These are phyloP conservation scores for Aurantiochytrium sp. DNA, from an alignment of 108 stramenopile genomes.

Conservation along the genomic window DNA sequence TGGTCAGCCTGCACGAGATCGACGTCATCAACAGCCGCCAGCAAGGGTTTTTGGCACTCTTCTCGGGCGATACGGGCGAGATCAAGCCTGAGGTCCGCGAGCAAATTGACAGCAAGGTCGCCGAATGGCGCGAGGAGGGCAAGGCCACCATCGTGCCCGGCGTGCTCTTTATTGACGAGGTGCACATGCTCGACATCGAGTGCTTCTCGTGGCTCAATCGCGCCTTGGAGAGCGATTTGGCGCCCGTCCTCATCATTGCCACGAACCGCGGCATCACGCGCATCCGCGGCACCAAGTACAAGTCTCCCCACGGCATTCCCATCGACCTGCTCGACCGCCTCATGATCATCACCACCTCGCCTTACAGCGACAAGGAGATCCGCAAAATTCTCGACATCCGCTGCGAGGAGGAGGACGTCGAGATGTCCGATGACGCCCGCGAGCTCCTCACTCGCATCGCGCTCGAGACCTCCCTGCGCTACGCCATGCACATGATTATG, in stretches of 20 bases:
- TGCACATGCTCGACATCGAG: conserved; percentile 94
- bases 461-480: conserved; percentile 90
- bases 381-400: conserved; percentile 72
- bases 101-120: conserved; percentile 94
- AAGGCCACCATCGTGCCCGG: conserved; percentile 94
- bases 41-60: conserved; percentile 96
- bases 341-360: conserved; percentile 88
- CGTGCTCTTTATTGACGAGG: conserved; percentile 98
- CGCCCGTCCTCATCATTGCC: conserved; percentile 85
- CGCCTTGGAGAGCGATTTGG: conserved; percentile 77
- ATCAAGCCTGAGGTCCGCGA: conserved; percentile 90
- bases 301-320: conserved; percentile 93
- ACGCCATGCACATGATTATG: conserved; percentile 98
- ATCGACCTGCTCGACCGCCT: conserved; percentile 90
- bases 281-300: conserved; percentile 87
- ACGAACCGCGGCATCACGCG: conserved; percentile 85
- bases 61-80: conserved; percentile 98
- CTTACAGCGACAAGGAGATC: conserved; percentile 83
- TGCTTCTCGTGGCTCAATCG: conserved; percentile 90
- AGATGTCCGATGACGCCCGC: conserved; percentile 88
- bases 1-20: conserved; percentile 94
- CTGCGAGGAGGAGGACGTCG: conserved; percentile 94
- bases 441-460: conserved; percentile 91
- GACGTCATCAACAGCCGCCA: conserved; percentile 98
- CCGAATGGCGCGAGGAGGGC: conserved; percentile 95